Percentiles rank a stretch among this genome's conserved stretches.
These are phyloP conservation scores for Exophiala lecanii-corni DNA, from an alignment of 2,329 filamentous ascomycete genomes.

Conservation along the genomic window DNA sequence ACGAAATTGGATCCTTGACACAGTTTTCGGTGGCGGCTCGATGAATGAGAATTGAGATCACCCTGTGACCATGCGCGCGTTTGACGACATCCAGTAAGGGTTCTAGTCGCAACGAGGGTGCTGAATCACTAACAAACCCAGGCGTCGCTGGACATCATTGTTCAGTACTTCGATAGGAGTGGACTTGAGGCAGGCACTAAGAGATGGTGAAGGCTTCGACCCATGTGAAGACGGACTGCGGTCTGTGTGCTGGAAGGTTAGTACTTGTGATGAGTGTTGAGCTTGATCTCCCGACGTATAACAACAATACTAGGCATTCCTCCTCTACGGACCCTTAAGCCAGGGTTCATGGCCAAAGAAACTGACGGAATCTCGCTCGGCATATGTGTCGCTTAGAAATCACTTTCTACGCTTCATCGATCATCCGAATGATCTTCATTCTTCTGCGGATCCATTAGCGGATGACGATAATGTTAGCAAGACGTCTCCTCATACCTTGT, in stretches of 20 bases:
- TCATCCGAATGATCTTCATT: constrained; percentile 73
- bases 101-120: too few species aligned
- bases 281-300: constrained; percentile 4
- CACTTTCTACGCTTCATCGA: constrained; percentile 79
- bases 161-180: constrained; percentile 53
- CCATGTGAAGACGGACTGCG: constrained; percentile 69
- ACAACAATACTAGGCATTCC: constrained; percentile 58
- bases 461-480: constrained; percentile 66
- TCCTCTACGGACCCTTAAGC: constrained; percentile 68
- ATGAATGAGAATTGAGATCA: too few species aligned
- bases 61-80: constrained; percentile 54
- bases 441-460: constrained; percentile 74
- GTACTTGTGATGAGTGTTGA: too few species aligned
- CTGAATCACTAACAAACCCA: constrained; percentile 1
- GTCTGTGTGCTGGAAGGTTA: constrained; percentile 88
- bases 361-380: constrained; percentile 63
- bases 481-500: constrained; percentile 24
- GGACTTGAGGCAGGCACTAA: constrained; percentile 62
- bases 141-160: constrained; percentile 60
- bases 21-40: too few species aligned
- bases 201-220: constrained; percentile 54
- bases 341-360: constrained; percentile 63
- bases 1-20: too few species aligned
- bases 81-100: constrained; percentile 54
- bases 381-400: constrained; percentile 67